Percentiles rank a stretch among this genome's conserved stretches.
Evolutionary conservation across 1,284 basidiomycete species (phyloP).

Genomic region (Phlebopus sp.): DNA sequence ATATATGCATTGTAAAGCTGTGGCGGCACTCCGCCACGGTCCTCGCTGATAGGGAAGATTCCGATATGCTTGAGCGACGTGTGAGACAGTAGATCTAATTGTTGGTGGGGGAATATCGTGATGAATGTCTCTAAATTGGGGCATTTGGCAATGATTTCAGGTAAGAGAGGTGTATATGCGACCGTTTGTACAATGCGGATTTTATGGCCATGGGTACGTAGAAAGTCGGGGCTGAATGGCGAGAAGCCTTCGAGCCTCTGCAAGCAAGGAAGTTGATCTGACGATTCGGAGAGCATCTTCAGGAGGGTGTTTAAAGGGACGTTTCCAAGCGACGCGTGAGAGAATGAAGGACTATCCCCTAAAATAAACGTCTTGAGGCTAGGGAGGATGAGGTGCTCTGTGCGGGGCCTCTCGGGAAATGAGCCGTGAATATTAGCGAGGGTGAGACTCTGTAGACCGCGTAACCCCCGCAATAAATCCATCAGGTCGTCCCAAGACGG

Average conservation of each 20-base stretch:
- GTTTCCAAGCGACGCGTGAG: slow-evolving; percentile 33
- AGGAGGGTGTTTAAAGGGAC: slow-evolving; percentile 39
- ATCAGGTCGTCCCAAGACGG: slow-evolving; percentile 29
- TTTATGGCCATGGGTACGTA: slow-evolving; percentile 39
- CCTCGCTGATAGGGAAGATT: slow-evolving; percentile 33
- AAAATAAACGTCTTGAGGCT: slow-evolving; percentile 39
- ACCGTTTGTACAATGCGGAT: slow-evolving; percentile 38
- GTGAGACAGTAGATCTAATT: slow-evolving; percentile 27
- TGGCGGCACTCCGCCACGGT: slow-evolving; percentile 26
- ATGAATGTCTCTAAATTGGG: slow-evolving; percentile 38
- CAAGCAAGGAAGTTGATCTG: slow-evolving; percentile 37
- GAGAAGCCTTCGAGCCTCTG: slow-evolving; percentile 41
- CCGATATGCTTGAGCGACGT: slow-evolving; percentile 31
- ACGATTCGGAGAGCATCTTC: slow-evolving; percentile 31
- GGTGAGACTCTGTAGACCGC: slow-evolving; percentile 31
- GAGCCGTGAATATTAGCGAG: slow-evolving; percentile 35
- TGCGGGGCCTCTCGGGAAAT: slow-evolving; percentile 14
- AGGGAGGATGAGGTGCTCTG: slow-evolving; percentile 32
- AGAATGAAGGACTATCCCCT: slow-evolving; percentile 39
- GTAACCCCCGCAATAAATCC: slow-evolving; percentile 19
- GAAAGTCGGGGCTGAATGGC: slow-evolving; percentile 38
- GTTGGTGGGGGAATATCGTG: slow-evolving; percentile 36
- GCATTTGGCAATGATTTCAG: slow-evolving; percentile 35
- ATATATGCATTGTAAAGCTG: slow-evolving; percentile 32
- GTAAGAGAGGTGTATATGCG: slow-evolving; percentile 30